Base-by-base conservation (phyloP, 768 basidiomycete genomes). In the Lactarius akahatsu region DNA sequence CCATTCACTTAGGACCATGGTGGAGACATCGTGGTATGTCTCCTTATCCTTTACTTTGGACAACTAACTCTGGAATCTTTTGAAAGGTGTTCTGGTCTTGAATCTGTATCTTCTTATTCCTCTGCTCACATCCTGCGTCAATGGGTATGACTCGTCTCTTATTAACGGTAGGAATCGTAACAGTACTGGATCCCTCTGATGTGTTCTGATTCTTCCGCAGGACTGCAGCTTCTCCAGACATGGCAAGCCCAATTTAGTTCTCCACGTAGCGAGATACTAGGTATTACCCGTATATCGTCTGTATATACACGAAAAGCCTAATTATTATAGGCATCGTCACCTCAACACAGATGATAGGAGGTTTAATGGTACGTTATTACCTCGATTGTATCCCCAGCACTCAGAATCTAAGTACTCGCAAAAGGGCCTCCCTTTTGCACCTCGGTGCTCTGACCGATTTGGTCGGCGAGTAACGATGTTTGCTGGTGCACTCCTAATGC, bases 121-220 rank as follows among this genome's bases (percentile, higher is more conserved):
- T 2, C 78, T 90, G n/a, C 75, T 89, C 63, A 88, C 88, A 18
- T 83, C 87, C 20, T 77, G 82, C 16, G 82, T 83, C 58, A 90
- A 89, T 75, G 89, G 90, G 30, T 81, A 87, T 59, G 86, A 89
- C 72, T 85, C 86, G 4, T 88, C 87, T n/a, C 75, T 88, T 55
- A 79, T 88, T 18, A 89, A 88, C 70, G 80, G 80, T 78, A 43
- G n/a, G 72, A 55, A 5, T 11, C 16, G 41, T 26, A 26, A 34
- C 47, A 57, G 6, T 34, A 4, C 26, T 26, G 16, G n/a, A n/a
- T n/a, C 13, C 23, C 38, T 43, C 11, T 8, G n/a, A 52, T 41
- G 15, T 62, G 18, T 32, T 32, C 56, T 30, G 32, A 40, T 41
- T 18, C 54, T 23, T 34, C 34, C 32, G 2, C 65, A 88, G 89